A percentile compares a stretch with the other conserved stretches of the same genome.
Evolutionary conservation across 345 rosid species (phyloP).

Genomic region (Erodium maritimum): DNA sequence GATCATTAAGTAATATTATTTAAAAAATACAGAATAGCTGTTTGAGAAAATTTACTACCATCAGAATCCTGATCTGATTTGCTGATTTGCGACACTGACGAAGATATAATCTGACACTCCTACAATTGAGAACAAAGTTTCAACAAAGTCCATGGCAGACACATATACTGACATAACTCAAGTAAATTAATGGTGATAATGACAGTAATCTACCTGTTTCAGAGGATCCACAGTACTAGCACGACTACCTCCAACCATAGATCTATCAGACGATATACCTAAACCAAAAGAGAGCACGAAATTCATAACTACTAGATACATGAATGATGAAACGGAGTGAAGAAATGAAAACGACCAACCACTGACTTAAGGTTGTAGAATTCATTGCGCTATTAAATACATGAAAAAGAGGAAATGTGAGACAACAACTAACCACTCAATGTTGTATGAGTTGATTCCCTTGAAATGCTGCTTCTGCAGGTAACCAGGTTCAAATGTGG

Average conservation of each 20-base stretch:
- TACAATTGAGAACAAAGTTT: neutral
- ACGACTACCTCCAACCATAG: no score
- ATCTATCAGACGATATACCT: no score
- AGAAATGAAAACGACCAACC: no score
- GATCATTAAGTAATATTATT: slow-evolving; percentile 1
- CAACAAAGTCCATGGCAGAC: neutral
- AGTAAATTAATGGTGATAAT: no score
- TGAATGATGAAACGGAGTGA: no score
- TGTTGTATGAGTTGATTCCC: slow-evolving; percentile 21
- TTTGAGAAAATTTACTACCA: slow-evolving; percentile 39
- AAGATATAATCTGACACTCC: slow-evolving; percentile 9
- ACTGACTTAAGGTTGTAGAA: neutral
- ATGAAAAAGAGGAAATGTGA: neutral
- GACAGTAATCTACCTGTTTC: no score
- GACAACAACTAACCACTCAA: slow-evolving; percentile 23
- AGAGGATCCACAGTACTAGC: no score
- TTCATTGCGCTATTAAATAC: neutral
- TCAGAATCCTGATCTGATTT: slow-evolving; percentile 58
- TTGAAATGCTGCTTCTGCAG: slow-evolving; percentile 26
- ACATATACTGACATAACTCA: neutral
- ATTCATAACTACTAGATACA: no score
- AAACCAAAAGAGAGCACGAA: no score
- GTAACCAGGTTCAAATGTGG: slow-evolving; percentile 28
- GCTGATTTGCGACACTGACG: slow-evolving; percentile 26
- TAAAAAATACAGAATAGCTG: slow-evolving; percentile 9